A percentile compares a stretch with the other conserved stretches of the same genome.
Evolutionary conservation across 2,329 filamentous ascomycete species (phyloP).

Genomic region (Penicillium janthinellum): DNA sequence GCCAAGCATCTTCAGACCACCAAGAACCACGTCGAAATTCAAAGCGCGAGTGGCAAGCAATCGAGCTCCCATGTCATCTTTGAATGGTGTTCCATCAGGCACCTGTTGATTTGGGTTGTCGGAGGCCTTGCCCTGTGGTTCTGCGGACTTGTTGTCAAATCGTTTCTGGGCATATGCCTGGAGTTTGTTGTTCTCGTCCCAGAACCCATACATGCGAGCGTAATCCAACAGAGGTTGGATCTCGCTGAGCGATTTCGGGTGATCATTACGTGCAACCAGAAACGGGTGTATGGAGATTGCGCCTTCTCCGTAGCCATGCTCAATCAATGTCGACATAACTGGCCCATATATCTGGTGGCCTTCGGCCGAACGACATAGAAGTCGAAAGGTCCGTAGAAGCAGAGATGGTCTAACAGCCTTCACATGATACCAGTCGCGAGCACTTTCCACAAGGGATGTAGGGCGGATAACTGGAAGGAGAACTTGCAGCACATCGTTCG

Average conservation of each 20-base stretch:
- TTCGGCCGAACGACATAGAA: slow-evolving; percentile 44
- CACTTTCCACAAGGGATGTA: slow-evolving; percentile 22
- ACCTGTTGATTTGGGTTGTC: slow-evolving; percentile 7
- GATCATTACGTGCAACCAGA: slow-evolving; percentile 45
- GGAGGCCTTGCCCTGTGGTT: not conserved
- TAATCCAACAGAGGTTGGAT: slow-evolving; percentile 46
- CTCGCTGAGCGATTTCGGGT: slow-evolving; percentile 42
- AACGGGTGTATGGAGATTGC: slow-evolving; percentile 52
- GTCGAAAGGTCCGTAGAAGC: slow-evolving; percentile 41
- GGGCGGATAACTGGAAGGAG: slow-evolving; percentile 31
- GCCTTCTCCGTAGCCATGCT: slow-evolving; percentile 38
- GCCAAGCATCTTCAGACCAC: slow-evolving; percentile 69
- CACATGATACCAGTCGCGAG: slow-evolving; percentile 1
- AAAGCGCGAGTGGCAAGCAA: slow-evolving; percentile 79
- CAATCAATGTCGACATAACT: slow-evolving; percentile 46
- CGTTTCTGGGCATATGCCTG: slow-evolving; percentile 22
- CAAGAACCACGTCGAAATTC: slow-evolving; percentile 70
- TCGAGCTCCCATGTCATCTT: slow-evolving; percentile 72
- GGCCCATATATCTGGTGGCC: slow-evolving; percentile 47
- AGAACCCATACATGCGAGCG: slow-evolving; percentile 36
- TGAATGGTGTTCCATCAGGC: slow-evolving; percentile 52
- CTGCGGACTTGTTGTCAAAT: slow-evolving; percentile 23
- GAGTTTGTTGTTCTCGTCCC: slow-evolving; percentile 28
- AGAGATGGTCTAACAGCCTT: slow-evolving; percentile 16
- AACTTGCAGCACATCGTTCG: slow-evolving; percentile 35